Conservation (phyloP, 2,329 filamentous ascomycete species). For the Trichoderma guizhouense region DNA sequence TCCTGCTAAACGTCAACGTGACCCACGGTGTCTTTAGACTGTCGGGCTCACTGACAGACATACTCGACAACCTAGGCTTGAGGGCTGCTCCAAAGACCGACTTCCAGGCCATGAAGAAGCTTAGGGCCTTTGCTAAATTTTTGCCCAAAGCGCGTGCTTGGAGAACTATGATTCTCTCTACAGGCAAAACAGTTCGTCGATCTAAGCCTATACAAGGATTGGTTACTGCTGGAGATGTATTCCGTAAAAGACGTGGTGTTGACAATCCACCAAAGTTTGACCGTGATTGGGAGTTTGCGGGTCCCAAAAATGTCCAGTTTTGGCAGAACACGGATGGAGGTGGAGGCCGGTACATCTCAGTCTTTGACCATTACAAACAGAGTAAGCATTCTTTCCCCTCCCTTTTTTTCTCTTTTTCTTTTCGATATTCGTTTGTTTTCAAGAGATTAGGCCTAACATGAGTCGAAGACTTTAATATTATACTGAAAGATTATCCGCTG, state of each 20-base stretch:
- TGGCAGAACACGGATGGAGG: slow-evolving; percentile 26
- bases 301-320: slow-evolving; percentile 34
- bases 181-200: slow-evolving; percentile 29
- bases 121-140: slow-evolving; percentile 36
- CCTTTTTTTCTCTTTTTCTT: neutral
- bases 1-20: slow-evolving; percentile 55
- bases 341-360: slow-evolving; percentile 32
- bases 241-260: neutral
- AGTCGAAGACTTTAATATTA: slow-evolving; percentile 34
- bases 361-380: slow-evolving; percentile 43
- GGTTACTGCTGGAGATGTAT: slow-evolving; percentile 26
- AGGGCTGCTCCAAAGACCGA: slow-evolving; percentile 19
- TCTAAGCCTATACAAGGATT: slow-evolving; percentile 31
- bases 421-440: neutral
- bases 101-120: neutral
- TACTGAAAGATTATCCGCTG: slow-evolving; percentile 49
- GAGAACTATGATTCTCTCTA: slow-evolving; percentile 31
- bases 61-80: slow-evolving; percentile 32
- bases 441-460: neutral
- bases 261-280: slow-evolving; percentile 26
- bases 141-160: slow-evolving; percentile 39
- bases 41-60: slow-evolving; percentile 32
- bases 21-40: slow-evolving; percentile 52
- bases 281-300: slow-evolving; percentile 28
- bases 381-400: slow-evolving; percentile 34